Percentiles rank a stretch among this genome's conserved stretches.
These are phyloP conservation scores for Claviceps humidiphila DNA, from an alignment of 2,329 filamentous ascomycete species.

Conservation along the genomic window DNA sequence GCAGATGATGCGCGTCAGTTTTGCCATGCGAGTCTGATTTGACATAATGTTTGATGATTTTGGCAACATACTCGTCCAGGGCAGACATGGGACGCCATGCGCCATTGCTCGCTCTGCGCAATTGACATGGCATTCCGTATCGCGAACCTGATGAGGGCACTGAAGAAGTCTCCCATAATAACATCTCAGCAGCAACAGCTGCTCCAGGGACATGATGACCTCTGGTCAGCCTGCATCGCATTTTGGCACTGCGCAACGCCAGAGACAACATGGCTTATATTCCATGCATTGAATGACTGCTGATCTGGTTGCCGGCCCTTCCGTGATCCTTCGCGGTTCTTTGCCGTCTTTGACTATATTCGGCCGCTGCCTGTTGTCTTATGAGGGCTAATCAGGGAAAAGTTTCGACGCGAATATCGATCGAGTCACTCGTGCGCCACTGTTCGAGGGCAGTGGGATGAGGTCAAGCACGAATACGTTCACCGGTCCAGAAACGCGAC, in stretches of 20 bases:
- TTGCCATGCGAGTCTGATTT: background rate
- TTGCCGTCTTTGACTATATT: background rate
- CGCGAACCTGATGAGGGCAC: background rate
- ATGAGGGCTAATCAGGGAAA: background rate
- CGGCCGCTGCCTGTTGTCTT: background rate
- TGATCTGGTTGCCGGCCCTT: background rate
- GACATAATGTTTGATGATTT: background rate
- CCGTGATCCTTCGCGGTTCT: background rate
- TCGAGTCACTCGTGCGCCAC: background rate
- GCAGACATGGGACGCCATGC: conserved; percentile 52
- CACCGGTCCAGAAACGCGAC: background rate
- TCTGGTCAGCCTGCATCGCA: conserved; percentile 22
- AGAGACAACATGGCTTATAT: conserved; percentile 29
- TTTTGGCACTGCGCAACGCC: conserved; percentile 33
- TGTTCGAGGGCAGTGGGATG: background rate
- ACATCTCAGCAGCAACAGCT: background rate
- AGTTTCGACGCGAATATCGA: background rate
- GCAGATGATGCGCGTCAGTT: conserved; percentile 3
- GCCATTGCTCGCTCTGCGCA: conserved; percentile 15
- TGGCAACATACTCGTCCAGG: conserved; percentile 44
- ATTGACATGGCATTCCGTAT: conserved; percentile 3
- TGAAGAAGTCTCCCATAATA: background rate
- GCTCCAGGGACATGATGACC: conserved; percentile 7
- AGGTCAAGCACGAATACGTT: background rate
- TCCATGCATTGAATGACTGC: conserved; percentile 19